Evolutionary conservation across 2,329 filamentous ascomycete species (phyloP).

Genomic region (Colletotrichum shisoi): DNA sequence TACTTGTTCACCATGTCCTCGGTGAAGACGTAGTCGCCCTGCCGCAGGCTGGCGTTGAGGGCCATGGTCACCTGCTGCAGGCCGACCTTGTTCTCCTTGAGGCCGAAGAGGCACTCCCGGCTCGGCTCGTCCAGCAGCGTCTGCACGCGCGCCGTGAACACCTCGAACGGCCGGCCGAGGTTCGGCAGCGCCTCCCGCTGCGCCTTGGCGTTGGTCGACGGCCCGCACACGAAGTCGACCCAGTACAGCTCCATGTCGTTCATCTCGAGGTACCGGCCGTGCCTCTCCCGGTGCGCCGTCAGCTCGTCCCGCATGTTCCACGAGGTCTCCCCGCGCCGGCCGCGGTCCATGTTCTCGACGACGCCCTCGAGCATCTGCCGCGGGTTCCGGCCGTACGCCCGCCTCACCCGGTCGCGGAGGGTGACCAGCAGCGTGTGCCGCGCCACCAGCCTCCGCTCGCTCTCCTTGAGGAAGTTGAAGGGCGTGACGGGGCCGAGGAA

Average conservation of each 20-base stretch:
- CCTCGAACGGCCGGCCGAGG: constrained; percentile 40
- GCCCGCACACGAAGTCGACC: constrained; percentile 30
- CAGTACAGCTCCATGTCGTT: constrained; percentile 31
- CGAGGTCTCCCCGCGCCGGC: constrained; percentile 1
- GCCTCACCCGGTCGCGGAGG: constrained; percentile 42
- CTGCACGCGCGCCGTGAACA: constrained; percentile 48
- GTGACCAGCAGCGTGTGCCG: constrained; percentile 41
- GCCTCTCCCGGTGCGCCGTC: neutral
- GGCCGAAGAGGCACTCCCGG: constrained; percentile 42
- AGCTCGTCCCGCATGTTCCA: constrained; percentile 29
- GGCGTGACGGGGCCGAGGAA: constrained; percentile 45
- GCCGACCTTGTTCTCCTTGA: neutral
- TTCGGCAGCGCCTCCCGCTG: constrained; percentile 40
- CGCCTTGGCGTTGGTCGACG: constrained; percentile 41
- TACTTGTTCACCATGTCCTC: constrained; percentile 44
- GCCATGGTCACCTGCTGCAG: constrained; percentile 13
- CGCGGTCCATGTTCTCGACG: constrained; percentile 33
- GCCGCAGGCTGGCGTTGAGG: constrained; percentile 9
- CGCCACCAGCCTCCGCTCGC: constrained; percentile 44
- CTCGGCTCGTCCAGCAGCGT: constrained; percentile 46
- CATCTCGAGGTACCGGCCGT: constrained; percentile 10
- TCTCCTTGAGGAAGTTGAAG: constrained; percentile 42
- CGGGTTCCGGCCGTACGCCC: constrained; percentile 42
- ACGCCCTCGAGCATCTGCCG: constrained; percentile 45
- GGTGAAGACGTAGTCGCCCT: constrained; percentile 14